Percentiles rank a stretch among this genome's conserved stretches.
phyloP scores from a whole-genome alignment of 106 monocot genomes.

The Allium sativum region DNA sequence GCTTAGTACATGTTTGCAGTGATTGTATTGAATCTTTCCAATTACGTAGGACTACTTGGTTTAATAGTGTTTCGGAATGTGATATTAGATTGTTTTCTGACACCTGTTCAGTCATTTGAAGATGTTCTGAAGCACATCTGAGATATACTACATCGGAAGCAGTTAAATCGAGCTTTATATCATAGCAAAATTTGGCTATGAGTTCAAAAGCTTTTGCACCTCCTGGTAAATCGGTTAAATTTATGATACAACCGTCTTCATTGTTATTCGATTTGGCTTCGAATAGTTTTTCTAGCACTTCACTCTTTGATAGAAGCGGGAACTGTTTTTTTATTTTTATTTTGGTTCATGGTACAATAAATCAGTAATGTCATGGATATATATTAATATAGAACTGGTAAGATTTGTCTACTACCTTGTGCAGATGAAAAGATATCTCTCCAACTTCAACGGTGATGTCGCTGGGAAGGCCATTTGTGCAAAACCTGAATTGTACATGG shows the following conservation, averaged over 20 bases:
- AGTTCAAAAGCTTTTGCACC: slow-evolving; percentile 24
- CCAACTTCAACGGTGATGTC: slow-evolving; percentile 50
- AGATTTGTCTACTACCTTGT: slow-evolving; percentile 28
- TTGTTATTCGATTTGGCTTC: slow-evolving; percentile 11
- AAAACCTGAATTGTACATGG: slow-evolving; percentile 23
- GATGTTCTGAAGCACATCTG: slow-evolving; percentile 22
- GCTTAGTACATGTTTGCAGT: slow-evolving; percentile 22
- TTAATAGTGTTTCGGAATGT: slow-evolving; percentile 18
- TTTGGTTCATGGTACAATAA: neutral
- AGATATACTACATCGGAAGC: slow-evolving; percentile 19
- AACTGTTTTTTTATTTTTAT: slow-evolving; percentile 18
- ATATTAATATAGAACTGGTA: neutral
- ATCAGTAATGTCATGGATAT: neutral
- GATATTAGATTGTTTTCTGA: slow-evolving; percentile 24
- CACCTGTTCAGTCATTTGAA: slow-evolving; percentile 24
- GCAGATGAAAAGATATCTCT: slow-evolving; percentile 58
- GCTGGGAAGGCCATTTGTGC: slow-evolving; percentile 55
- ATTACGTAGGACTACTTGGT: slow-evolving; percentile 15
- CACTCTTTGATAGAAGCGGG: slow-evolving; percentile 25
- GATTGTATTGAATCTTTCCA: slow-evolving; percentile 30
- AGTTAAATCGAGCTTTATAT: slow-evolving; percentile 22
- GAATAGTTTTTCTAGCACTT: slow-evolving; percentile 20
- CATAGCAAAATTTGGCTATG: slow-evolving; percentile 27
- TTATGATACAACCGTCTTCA: slow-evolving; percentile 13
- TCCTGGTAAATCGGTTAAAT: slow-evolving; percentile 21